Conservation (phyloP, 2,329 filamentous ascomycete species). For the Fonsecaea monophora region DNA sequence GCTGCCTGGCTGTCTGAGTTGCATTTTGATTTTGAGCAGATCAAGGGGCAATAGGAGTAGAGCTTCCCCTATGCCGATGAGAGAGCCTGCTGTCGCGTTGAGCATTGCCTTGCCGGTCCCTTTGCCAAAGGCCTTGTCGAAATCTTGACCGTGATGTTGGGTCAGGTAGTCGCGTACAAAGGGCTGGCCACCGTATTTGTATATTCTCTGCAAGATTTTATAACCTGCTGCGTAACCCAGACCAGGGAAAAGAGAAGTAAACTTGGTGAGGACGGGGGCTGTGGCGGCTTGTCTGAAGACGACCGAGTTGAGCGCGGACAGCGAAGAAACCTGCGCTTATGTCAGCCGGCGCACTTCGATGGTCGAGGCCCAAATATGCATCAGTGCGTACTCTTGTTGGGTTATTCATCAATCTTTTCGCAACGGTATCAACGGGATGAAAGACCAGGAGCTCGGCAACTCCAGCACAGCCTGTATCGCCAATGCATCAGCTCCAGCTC, state of each 20-base stretch:
- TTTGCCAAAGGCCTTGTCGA: slow-evolving; percentile 90
- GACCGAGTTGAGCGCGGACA: slow-evolving; percentile 79
- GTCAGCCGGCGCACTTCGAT: slow-evolving; percentile 13
- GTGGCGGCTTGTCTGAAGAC: slow-evolving; percentile 89
- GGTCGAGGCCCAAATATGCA: background rate
- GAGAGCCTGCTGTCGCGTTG: slow-evolving; percentile 92
- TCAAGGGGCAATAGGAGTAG: slow-evolving; percentile 92
- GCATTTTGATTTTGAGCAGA: slow-evolving; percentile 98
- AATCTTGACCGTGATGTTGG: slow-evolving; percentile 77
- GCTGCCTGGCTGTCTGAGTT: slow-evolving; percentile 91
- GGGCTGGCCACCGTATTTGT: slow-evolving; percentile 98
- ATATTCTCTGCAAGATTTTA: slow-evolving; percentile 95
- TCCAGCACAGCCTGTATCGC: slow-evolving; percentile 76
- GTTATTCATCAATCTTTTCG: slow-evolving; percentile 99
- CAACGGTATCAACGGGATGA: slow-evolving; percentile 96
- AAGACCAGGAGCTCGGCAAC: slow-evolving; percentile 93
- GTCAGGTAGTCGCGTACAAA: slow-evolving; percentile 89
- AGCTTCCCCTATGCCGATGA: slow-evolving; percentile 98
- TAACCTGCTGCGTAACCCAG: slow-evolving; percentile 97
- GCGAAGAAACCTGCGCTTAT: slow-evolving; percentile 59
- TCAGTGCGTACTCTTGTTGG: slow-evolving; percentile 69
- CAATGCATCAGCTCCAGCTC: slow-evolving; percentile 37
- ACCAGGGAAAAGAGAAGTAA: slow-evolving; percentile 94
- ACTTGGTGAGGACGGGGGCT: slow-evolving; percentile 75
- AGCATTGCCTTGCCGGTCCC: slow-evolving; percentile 98